These are phyloP conservation scores for Aspergillus conjunctus DNA, from an alignment of 495 filamentous ascomycete species.

Conservation along the genomic window DNA sequence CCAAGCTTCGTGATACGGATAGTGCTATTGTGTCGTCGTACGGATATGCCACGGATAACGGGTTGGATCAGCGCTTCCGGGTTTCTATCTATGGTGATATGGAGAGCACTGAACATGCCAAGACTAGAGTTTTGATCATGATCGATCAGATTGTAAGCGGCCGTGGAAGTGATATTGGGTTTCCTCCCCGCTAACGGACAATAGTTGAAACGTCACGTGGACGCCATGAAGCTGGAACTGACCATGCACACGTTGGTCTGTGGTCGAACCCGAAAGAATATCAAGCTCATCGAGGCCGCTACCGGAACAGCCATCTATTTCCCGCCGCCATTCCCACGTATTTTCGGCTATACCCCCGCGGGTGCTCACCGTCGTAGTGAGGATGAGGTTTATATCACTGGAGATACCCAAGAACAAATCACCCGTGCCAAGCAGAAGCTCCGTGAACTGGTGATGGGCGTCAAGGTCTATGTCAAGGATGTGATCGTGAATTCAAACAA, in stretches of 20 bases:
- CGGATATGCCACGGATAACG: slow-evolving; percentile 65
- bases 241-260: slow-evolving; percentile 88
- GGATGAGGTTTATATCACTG: slow-evolving; percentile 91
- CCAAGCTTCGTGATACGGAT: slow-evolving; percentile 62
- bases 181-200: slow-evolving; percentile 33
- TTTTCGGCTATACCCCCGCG: slow-evolving; percentile 84
- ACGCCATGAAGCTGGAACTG: slow-evolving; percentile 78
- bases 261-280: slow-evolving; percentile 90
- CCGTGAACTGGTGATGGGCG: slow-evolving; percentile 74
- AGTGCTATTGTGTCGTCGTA: slow-evolving; percentile 59
- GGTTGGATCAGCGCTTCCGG: slow-evolving; percentile 78
- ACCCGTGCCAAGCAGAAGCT: slow-evolving; percentile 84
- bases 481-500: slow-evolving; percentile 82
- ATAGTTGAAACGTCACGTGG: slow-evolving; percentile 84
- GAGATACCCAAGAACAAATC: slow-evolving; percentile 77
- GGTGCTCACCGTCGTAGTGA: slow-evolving; percentile 77
- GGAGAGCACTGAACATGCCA: slow-evolving; percentile 94
- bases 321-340: slow-evolving; percentile 84
- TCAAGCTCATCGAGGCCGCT: slow-evolving; percentile 92
- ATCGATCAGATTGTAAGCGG: slow-evolving; percentile 90
- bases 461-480: slow-evolving; percentile 89
- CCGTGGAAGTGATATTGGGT: background rate
- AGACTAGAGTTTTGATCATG: slow-evolving; percentile 92
- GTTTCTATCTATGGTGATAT: slow-evolving; percentile 94
- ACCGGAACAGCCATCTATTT: slow-evolving; percentile 98